Conservation (phyloP, 257 asterid genomes). For the Solanum bukasovii region DNA sequence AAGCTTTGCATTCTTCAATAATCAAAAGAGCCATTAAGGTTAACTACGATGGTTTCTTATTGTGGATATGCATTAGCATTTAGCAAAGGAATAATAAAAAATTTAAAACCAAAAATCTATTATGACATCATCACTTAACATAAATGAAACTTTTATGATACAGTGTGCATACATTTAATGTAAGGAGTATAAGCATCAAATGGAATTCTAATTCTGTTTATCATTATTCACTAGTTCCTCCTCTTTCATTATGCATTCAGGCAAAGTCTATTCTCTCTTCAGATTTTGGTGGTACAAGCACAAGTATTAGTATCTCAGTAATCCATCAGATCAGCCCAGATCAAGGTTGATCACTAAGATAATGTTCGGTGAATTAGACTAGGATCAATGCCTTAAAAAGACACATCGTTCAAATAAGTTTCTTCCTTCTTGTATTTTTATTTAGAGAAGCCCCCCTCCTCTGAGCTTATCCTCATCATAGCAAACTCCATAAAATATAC, state of each 20-base stretch:
- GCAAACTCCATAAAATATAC: not conserved
- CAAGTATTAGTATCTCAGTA: not conserved
- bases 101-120: not conserved
- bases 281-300: not conserved
- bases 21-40: not conserved
- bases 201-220: not conserved
- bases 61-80: not conserved
- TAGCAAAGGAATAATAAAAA: not conserved
- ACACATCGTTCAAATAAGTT: not conserved
- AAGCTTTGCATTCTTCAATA: not conserved
- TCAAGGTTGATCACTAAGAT: not conserved
- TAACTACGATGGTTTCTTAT: not conserved
- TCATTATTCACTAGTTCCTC: not conserved
- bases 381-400: not conserved
- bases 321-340: not conserved
- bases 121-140: not conserved
- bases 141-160: not conserved
- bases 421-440: not conserved
- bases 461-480: not conserved
- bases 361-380: not conserved
- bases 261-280: not conserved
- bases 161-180: not conserved
- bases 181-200: not conserved
- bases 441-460: not conserved
- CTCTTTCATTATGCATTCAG: not conserved